Base-by-base conservation (phyloP, 179 eudicot species). In the Corrigiola litoralis region DNA sequence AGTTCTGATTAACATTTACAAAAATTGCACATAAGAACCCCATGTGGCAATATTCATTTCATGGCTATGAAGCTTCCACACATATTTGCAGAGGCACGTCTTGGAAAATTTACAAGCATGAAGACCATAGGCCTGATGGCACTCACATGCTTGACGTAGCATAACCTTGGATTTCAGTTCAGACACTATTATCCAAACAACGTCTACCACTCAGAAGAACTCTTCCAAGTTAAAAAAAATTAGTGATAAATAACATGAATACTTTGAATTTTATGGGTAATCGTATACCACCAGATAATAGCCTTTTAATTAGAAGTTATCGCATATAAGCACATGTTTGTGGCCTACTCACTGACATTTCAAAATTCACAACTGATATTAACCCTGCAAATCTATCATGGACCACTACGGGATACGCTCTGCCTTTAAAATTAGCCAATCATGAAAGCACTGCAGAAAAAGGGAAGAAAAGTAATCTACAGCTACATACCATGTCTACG, bases 401-500 rank as follows among this genome's bases (percentile, higher is more conserved):
- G 40, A 53, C 61, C 25, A 4, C 10, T 29, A 52, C n/a, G 29
- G 33, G 34, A 23, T 23, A 33, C 45, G 33, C 16, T 59, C 61
- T 48, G 27, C 29, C 56, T 54, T 34, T 16, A 11, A 58, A 59
- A 37, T 67, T 10, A n/a, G 45, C 24, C 11, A 48, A 52, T 4
- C 48, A 23, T 14, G 10, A 61, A 49, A 53, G 29, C 18, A 50
- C 50, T 42, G 11, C 33, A 27, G 16, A 61, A 57, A 57, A 47
- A 8, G 16, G 16, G 0, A 36, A 37, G 7, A 28, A 55, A 25
- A 24, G 2, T 14, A 32, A 36, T 52, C 41, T 56, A 36, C 31
- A 41, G 31, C n/a, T 58, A 68, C 84, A 53, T 87, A 92, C 96
- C 96, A 63, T 34, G 48, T 74, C 58, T 60, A 74, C 50, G 40